Evolutionary conservation across 352 stramenopile species (phyloP), one percentile per base, ranked within the genome.

Genomic region (Elongisporangium senticosum): DNA sequence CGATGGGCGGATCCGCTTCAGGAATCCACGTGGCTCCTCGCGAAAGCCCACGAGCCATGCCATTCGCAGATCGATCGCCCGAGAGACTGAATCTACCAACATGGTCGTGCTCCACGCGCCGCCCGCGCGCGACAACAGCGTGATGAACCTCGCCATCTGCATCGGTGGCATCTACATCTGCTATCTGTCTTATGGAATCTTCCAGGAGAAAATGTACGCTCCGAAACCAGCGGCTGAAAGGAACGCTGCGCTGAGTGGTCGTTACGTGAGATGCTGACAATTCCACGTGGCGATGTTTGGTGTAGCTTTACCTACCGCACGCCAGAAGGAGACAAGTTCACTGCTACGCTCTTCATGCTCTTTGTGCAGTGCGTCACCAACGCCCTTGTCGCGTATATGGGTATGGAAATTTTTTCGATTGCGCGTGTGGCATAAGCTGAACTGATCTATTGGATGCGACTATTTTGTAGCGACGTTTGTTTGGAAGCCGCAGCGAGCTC

Each of bases 351-450:
- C 49, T 97, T 97, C 56, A 86, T 97, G 68, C 83, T 97, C 22
- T 96, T 95, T 62, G 85, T 97, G 47, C 90, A 97, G 68, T 97
- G 90, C 65, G 65, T 96, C 47, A 94, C 90, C 23, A 97, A 97
- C 56, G 75, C 89, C 10, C 26, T 88, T 2, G 89, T 97, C 33
- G 87, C 90, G 22, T 93, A 95, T 39, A 67, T 68, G 19, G 77
- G 76, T 83, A 47, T 23, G 64, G 58, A 14, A 13, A 52, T 13
- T 40, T 33, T 51, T n/a, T n/a, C n/a, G 4, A 54, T 6, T 14
- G 43, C 2, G 14, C 24, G 24, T 14, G 15, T 53, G 49, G 49
- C 7, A 53, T 53, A 22, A 22, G 8, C 49, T 22, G 19, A 53
- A 53, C 19, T 53, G 24, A 11, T 49, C 17, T 15, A 49, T 50